A percentile compares a stretch with the other conserved stretches of the same genome.
phyloP scores from a whole-genome alignment of 371 early-diverging fungal genomes.

The Apophysomyces trapeziformis region DNA sequence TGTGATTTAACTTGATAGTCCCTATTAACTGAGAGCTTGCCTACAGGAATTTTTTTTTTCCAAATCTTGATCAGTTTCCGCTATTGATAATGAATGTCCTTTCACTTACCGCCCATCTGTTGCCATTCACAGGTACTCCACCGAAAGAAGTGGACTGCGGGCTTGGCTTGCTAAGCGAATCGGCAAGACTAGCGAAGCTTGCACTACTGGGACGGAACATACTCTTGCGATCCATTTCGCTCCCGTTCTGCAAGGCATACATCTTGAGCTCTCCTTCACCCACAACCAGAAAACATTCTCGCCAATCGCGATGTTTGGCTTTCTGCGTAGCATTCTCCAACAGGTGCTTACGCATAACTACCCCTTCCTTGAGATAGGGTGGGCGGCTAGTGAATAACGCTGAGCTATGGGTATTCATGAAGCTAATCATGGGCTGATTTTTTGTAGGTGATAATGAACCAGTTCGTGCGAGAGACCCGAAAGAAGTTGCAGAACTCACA shows the following conservation, averaged over 20 bases:
- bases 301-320: slow-evolving; percentile 89
- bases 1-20: slow-evolving; percentile 73
- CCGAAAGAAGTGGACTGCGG: slow-evolving; percentile 18
- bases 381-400: slow-evolving; percentile 37
- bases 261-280: slow-evolving; percentile 79
- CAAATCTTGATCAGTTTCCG: too few relatives aligned
- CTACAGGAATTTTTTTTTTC: slow-evolving; percentile 15
- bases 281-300: slow-evolving; percentile 73
- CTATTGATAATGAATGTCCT: too few relatives aligned
- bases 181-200: slow-evolving; percentile 49
- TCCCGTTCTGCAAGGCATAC: slow-evolving; percentile 67
- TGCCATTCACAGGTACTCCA: slow-evolving; percentile 17
- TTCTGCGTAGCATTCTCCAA: slow-evolving; percentile 77
- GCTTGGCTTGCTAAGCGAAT: slow-evolving; percentile 22
- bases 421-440: slow-evolving; percentile 30
- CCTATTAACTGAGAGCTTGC: slow-evolving; percentile 47
- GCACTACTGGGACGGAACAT: slow-evolving; percentile 32
- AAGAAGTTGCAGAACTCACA: slow-evolving; percentile 17
- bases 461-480: slow-evolving; percentile 5
- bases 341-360: slow-evolving; percentile 86
- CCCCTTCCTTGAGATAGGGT: slow-evolving; percentile 72
- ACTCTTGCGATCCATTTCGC: slow-evolving; percentile 41
- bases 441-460: slow-evolving; percentile 19
- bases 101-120: slow-evolving; percentile 30
- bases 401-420: slow-evolving; percentile 27